Evolutionary conservation across 768 basidiomycete genomes (phyloP), one percentile per base, ranked within the genome.

Genomic region (Lentinula sp.): DNA sequence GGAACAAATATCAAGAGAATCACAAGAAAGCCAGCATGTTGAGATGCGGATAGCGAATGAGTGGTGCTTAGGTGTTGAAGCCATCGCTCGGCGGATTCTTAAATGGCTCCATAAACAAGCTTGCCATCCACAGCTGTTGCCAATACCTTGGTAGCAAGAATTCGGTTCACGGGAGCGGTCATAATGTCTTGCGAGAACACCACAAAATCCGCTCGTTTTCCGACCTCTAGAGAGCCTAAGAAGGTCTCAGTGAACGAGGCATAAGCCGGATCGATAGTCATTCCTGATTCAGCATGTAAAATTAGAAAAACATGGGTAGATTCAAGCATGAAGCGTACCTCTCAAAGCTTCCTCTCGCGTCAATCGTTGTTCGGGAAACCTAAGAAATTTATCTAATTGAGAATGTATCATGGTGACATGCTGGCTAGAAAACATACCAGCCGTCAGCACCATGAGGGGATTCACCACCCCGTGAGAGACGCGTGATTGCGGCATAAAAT

Each of bases 211-310:
- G 93, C 95, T 34, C 81, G 78, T 69, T 93, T 94, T 16, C 93
- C 93, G 1, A 80, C 71, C 43, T 82, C 80, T 42, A 97, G 79
- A 3, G 90, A 90, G n/a, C 95, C 95, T 8, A 91, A 78, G 3
- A 67, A 74, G 45, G 80, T 68, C 65, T 93, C 91, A 0, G 84
- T 84, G 74, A 95, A 95, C 0, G 89, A 88, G 15, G 95, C 93
- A 70, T 89, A 94, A 0, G 93, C 93, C 6, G 91, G 84, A 67
- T 92, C 88, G 40, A 91, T 81, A 2, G 93, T 95, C 86, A 95
- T 91, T 18, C 93, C 88, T 90, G 63, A 2, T 16, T 21, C 51
- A 49, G 42, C 53, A 51, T 23, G 48, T 28, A 13, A n/a, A 7
- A 7, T 21, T 8, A 37, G 35, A 61, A 28, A 16, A 18, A 43